These are phyloP conservation scores for Didymella pinodella DNA, from an alignment of 2,329 filamentous ascomycete species.

Conservation along the genomic window DNA sequence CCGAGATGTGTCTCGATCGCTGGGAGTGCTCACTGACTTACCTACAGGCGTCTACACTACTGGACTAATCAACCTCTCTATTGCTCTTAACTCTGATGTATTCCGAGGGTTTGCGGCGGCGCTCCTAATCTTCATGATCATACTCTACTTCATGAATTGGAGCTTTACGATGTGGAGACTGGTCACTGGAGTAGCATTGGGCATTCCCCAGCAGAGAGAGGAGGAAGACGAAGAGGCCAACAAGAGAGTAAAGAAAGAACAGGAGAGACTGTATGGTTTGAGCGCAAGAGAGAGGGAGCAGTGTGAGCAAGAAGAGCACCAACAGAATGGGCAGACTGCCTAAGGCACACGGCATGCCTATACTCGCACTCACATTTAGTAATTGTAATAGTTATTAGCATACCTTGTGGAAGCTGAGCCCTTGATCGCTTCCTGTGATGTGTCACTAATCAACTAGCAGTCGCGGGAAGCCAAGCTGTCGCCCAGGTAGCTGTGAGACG, in stretches of 20 bases:
- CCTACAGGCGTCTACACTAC: constrained; percentile 26
- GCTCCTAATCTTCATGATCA: constrained; percentile 24
- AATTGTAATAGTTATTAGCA: background rate
- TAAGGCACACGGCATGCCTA: background rate
- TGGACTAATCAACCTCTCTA: constrained; percentile 26
- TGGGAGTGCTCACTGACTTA: background rate
- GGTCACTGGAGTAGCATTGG: constrained; percentile 23
- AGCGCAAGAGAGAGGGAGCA: background rate
- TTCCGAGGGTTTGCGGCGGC: constrained; percentile 26
- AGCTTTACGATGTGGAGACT: constrained; percentile 24
- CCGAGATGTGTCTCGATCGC: background rate
- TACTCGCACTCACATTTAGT: background rate
- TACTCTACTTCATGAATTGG: constrained; percentile 30
- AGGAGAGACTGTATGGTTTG: constrained; percentile 6
- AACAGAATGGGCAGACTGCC: background rate
- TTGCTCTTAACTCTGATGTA: constrained; percentile 24
- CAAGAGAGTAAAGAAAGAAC: constrained; percentile 14
- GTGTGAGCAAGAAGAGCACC: background rate
- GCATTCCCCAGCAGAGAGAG: constrained; percentile 28
- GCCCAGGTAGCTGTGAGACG: background rate
- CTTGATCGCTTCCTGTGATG: background rate
- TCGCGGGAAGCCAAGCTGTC: background rate
- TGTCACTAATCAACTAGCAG: background rate
- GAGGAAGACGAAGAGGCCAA: constrained; percentile 25
- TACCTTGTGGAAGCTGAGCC: background rate